Evolutionary conservation across 768 basidiomycete genomes (phyloP), one percentile per base, ranked within the genome.

Genomic region (Trametes villosa): DNA sequence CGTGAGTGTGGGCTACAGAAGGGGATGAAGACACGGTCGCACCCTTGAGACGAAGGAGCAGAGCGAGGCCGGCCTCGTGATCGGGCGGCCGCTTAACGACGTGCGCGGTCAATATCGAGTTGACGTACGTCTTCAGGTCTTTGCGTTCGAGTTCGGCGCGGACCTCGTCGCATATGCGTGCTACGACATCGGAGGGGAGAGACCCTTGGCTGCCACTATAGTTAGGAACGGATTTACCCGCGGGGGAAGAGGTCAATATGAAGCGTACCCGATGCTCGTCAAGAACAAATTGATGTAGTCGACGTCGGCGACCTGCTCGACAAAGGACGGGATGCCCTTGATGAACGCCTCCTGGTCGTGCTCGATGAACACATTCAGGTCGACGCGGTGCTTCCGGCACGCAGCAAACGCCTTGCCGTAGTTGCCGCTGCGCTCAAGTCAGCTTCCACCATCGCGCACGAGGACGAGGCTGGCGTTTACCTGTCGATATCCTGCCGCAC

Each of bases 261-360:
- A 13, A 30, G 74, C 82, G 49, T 65, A 96, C 94, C 91, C 93
- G 27, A 98, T 67, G 12, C 82, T 86, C 24, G 94, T 90, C 62
- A 98, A 78, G 75, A 99, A 94, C 47, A 99, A 77, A 72, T 97
- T 97, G 63, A 99, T 81, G 72, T 94, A 86, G 72, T 98, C 97
- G 11, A 94, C 88, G 62, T 97, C 93, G 33, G 84, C 82, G 9
- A 99, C 81, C 72, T 98, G 94, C 47, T 92, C 85, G 8, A 97
- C 80, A 65, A 98, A 95, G 5, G 75, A 74, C 0, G 83, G 62
- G 0, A 98, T 77, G 13, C 81, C 75, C 17, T 77, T 72, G 70
- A 88, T 77, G 74, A 98, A 96, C 33, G 76, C 77, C 0, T 76
- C 75, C n/a, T 85, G 81, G 60, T 92, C 79, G 64, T 94, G 86